Base-by-base conservation (phyloP, 2,329 filamentous ascomycete species). In the Ophiostoma sp. region DNA sequence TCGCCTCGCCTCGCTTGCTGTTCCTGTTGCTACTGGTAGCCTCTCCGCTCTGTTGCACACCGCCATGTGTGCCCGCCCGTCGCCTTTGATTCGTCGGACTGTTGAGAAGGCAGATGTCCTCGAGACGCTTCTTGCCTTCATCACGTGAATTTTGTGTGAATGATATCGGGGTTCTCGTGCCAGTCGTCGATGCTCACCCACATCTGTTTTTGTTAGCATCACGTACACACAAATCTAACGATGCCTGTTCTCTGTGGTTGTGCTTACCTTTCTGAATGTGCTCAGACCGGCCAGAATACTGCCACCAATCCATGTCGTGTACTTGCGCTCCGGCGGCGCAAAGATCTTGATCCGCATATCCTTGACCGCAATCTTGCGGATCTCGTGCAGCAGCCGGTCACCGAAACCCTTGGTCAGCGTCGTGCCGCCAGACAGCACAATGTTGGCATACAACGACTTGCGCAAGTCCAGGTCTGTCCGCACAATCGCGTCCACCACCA, bases 281-380 rank as follows among this genome's bases (percentile, higher is more conserved):
- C 95, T 98, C 82, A 99, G 84, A 7, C 96, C 95, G 45, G 96
- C 96, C 77, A 99, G 86, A 83, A 99, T 99, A 82, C 96, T 98
- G 72, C 96, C 96, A 76, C 96, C 96, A 78, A 98, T 98, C 96
- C 96, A 99, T 42, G 96, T 99, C 75, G 94, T 98, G 85, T 98
- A 99, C 84, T 98, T 97, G 77, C 96, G 89, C 86, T 99, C 96
- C 6, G 96, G 95, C 72, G 96, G 96, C 71, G 96, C 96, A 85
- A 97, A 97, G 80, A 99, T 99, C 87, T 98, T 97, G 85, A 99
- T 98, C 79, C 95, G 91, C 95, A 98, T 99, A 82, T 99, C 96
- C 87, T 98, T 98, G 78, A 98, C 94, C 12, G 96, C 96, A 79
- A 98, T 85, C 81, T 92, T 88, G 84, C 98, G 96, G 77, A 98